These are phyloP conservation scores for Sugiyamaella sp. DNA, from an alignment of 1,139 yeast genomes.

Conservation along the genomic window DNA sequence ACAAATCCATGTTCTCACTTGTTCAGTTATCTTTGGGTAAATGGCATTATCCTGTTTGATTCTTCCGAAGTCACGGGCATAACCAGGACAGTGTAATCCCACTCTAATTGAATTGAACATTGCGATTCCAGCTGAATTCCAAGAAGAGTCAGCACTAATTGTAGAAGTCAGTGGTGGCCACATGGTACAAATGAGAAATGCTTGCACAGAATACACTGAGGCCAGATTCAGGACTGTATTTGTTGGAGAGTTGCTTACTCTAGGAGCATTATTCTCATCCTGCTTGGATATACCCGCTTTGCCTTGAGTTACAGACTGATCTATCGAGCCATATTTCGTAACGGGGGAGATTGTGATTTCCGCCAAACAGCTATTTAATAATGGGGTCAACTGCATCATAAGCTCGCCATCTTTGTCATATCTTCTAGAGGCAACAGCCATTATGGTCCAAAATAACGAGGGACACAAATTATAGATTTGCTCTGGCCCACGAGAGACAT, in stretches of 20 bases:
- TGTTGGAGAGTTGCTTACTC: constrained; percentile 54
- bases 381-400: constrained; percentile 60
- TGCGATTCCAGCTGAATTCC: constrained; percentile 94
- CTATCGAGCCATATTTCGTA: constrained; percentile 70
- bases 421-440: constrained; percentile 78
- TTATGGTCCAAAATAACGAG: constrained; percentile 89
- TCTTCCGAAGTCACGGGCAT: constrained; percentile 55
- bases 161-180: constrained; percentile 98
- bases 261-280: background rate
- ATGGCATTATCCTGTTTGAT: constrained; percentile 40
- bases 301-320: constrained; percentile 17
- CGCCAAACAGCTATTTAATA: constrained; percentile 75
- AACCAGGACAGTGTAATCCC: constrained; percentile 82
- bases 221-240: constrained; percentile 82
- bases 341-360: constrained; percentile 91
- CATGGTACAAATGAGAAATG: constrained; percentile 79
- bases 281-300: constrained; percentile 6
- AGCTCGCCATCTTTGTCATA: constrained; percentile 49
- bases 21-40: constrained; percentile 63
- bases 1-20: constrained; percentile 87
- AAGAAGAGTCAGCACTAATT: constrained; percentile 89
- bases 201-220: constrained; percentile 94
- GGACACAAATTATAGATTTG: constrained; percentile 77
- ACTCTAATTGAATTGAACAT: constrained; percentile 88
- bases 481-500: constrained; percentile 79